Conservation (phyloP, 2,329 filamentous ascomycete genomes). For the Fusarium albidum region DNA sequence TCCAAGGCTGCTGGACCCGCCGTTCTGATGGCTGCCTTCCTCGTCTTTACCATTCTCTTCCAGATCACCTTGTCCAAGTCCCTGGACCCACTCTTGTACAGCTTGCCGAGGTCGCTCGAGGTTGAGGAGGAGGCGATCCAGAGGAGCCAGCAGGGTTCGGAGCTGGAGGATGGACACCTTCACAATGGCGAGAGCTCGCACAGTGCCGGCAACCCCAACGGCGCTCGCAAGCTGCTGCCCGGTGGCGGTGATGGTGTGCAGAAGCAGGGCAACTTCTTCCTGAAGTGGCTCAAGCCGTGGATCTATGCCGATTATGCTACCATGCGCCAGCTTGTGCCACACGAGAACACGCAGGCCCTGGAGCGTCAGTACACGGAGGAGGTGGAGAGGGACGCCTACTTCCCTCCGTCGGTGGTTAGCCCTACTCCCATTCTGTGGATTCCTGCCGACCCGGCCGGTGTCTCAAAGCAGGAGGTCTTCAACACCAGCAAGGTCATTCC, state of each 20-base stretch:
- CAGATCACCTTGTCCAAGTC: conserved; percentile 76
- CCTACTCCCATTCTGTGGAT: conserved; percentile 76
- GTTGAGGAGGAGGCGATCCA: conserved; percentile 53
- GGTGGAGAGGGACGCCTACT: conserved; percentile 73
- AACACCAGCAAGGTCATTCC: conserved; percentile 72
- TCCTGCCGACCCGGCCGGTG: conserved; percentile 73
- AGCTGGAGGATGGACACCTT: conserved; percentile 31
- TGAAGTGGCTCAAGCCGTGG: conserved; percentile 78
- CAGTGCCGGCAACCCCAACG: conserved; percentile 27
- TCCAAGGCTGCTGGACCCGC: conserved; percentile 73
- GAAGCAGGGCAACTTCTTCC: conserved; percentile 62
- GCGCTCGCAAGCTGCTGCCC: conserved; percentile 34
- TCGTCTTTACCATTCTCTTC: conserved; percentile 79
- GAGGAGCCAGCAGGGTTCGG: conserved; percentile 40
- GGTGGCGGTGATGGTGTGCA: conserved; percentile 33
- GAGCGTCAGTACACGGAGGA: conserved; percentile 68
- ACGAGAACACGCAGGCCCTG: conserved; percentile 54
- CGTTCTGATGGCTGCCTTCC: conserved; percentile 76
- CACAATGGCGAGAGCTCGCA: conserved; percentile 27
- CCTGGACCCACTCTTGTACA: conserved; percentile 75
- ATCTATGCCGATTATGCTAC: conserved; percentile 75
- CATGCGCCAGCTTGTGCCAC: conserved; percentile 75
- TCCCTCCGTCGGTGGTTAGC: conserved; percentile 72
- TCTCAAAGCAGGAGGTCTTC: conserved; percentile 75
- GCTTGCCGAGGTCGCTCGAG: conserved; percentile 69